Conservation (phyloP, 2,329 filamentous ascomycete species). For the Macroventuria anomochaeta region DNA sequence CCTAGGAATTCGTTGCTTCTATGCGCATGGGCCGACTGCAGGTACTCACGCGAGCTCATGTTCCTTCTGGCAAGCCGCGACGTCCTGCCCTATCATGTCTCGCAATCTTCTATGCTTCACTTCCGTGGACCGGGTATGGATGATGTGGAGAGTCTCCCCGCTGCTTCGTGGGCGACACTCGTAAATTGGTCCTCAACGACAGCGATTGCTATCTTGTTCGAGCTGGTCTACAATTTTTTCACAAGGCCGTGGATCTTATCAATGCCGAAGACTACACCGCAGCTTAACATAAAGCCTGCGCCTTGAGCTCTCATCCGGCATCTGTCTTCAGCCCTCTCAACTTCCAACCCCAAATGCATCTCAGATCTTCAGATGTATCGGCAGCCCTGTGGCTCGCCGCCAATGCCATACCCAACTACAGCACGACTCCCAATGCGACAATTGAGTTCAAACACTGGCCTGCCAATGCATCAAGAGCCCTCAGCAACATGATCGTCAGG, state of each 20-base stretch:
- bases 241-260: neutral
- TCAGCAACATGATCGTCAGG: conserved; percentile 36
- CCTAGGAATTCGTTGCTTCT: neutral
- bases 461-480: conserved; percentile 32
- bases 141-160: conserved; percentile 17
- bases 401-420: conserved; percentile 25
- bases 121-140: conserved; percentile 6
- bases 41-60: conserved; percentile 13
- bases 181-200: conserved; percentile 10
- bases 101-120: conserved; percentile 10
- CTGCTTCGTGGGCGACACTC: conserved; percentile 22
- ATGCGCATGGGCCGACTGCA: conserved; percentile 2
- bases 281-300: neutral
- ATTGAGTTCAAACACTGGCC: conserved; percentile 36
- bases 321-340: neutral
- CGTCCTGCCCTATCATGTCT: neutral
- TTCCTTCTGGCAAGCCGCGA: conserved; percentile 10
- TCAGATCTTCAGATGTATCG: conserved; percentile 17
- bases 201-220: conserved; percentile 8
- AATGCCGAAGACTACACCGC: neutral
- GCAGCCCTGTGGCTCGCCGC: conserved; percentile 32
- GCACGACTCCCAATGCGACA: conserved; percentile 18
- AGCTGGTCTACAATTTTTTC: conserved; percentile 10
- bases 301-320: neutral
- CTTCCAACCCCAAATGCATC: conserved; percentile 3